These are phyloP conservation scores for Calonectria leucothoes DNA, from an alignment of 2,329 filamentous ascomycete genomes.

Conservation along the genomic window DNA sequence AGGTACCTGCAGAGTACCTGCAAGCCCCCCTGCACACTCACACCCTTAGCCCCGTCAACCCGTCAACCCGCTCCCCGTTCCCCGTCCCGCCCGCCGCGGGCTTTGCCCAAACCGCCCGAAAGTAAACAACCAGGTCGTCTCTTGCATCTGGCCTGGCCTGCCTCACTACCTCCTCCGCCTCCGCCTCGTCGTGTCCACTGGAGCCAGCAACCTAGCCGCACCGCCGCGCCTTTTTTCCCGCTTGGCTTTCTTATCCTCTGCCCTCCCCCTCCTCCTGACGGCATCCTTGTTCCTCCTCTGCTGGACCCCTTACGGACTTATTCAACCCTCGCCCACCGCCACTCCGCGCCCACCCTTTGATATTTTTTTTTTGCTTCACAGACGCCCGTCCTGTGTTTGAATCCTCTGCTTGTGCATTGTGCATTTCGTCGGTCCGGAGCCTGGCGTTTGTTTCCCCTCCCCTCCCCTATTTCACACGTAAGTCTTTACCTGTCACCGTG, in stretches of 20 bases:
- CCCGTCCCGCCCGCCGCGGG: slow-evolving; percentile 35
- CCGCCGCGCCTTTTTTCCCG: slow-evolving; percentile 29
- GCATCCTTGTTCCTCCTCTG: slow-evolving; percentile 34
- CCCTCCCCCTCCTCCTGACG: slow-evolving; percentile 20
- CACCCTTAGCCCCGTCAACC: slow-evolving; percentile 30
- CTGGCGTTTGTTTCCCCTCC: slow-evolving; percentile 42
- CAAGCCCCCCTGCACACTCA: slow-evolving; percentile 14
- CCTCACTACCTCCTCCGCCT: slow-evolving; percentile 28
- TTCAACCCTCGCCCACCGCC: slow-evolving; percentile 3
- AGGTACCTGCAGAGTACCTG: slow-evolving; percentile 35
- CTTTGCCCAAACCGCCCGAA: slow-evolving; percentile 40
- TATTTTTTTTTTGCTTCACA: slow-evolving; percentile 28
- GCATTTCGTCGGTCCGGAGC: slow-evolving; percentile 38
- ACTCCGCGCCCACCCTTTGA: slow-evolving; percentile 12
- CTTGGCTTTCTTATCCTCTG: slow-evolving; percentile 28
- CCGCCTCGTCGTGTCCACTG: slow-evolving; percentile 16
- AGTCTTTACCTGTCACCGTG: slow-evolving; percentile 34
- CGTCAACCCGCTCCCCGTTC: slow-evolving; percentile 32
- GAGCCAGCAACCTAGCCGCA: slow-evolving; percentile 13
- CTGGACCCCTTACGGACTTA: slow-evolving; percentile 27
- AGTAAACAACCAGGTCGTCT: slow-evolving; percentile 37
- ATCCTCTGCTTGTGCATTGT: slow-evolving; percentile 32
- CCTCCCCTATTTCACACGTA: slow-evolving; percentile 38
- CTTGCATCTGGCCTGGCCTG: slow-evolving; percentile 20
- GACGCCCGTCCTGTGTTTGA: slow-evolving; percentile 23